Evolutionary conservation across 129 eudicot species (phyloP).

Genomic region (Lactuca sativa): DNA sequence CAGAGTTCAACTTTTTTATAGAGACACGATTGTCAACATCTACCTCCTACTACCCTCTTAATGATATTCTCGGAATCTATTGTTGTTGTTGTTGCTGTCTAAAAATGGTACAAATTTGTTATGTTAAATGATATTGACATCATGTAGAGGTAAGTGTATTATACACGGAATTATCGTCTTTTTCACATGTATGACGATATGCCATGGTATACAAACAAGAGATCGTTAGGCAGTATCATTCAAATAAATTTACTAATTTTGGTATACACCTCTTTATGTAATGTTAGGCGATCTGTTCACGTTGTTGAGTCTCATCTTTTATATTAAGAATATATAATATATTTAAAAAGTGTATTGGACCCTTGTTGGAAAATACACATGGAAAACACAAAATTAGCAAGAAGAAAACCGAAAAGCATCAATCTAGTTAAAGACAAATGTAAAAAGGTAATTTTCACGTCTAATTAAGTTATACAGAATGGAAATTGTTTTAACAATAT

Average conservation of each 20-base stretch:
- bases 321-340: slow-evolving; percentile 6
- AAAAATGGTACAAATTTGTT: no score
- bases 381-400: slow-evolving; percentile 11
- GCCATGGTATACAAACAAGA: slow-evolving; percentile 19
- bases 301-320: slow-evolving; percentile 20
- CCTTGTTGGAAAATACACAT: slow-evolving; percentile 21
- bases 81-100: no score
- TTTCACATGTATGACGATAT: slow-evolving; percentile 26
- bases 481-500: background rate
- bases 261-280: slow-evolving; percentile 21
- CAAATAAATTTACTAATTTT: slow-evolving; percentile 28
- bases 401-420: background rate
- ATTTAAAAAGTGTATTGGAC: slow-evolving; percentile 13
- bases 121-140: background rate
- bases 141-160: slow-evolving; percentile 11
- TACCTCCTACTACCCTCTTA: no score
- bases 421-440: slow-evolving; percentile 1
- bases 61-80: no score
- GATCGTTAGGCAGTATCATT: slow-evolving; percentile 34
- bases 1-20: no score
- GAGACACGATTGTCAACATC: no score
- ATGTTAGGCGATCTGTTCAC: slow-evolving; percentile 33
- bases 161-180: slow-evolving; percentile 19
- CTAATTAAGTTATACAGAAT: background rate
- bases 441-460: background rate